Evolutionary conservation across 345 rosid genomes (phyloP).

Genomic region (Citrus medica): DNA sequence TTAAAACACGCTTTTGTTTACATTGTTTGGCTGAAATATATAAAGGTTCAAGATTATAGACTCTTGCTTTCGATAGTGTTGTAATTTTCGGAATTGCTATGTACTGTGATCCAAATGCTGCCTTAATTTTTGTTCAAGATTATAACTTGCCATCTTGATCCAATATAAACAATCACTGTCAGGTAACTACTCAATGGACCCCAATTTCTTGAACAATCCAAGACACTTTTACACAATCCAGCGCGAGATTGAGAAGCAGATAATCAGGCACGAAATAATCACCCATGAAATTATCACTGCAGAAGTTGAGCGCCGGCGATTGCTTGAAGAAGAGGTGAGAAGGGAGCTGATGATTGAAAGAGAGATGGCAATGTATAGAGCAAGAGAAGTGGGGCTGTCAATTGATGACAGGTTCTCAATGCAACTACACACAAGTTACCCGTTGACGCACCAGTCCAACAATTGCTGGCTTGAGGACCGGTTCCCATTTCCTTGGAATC

Average conservation of each 20-base stretch:
- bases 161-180: background rate
- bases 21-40: background rate
- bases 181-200: background rate
- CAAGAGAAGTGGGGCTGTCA: conserved; percentile 7
- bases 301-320: conserved; percentile 29
- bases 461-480: background rate
- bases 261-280: conserved; percentile 40
- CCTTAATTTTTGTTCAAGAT: background rate
- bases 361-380: conserved; percentile 26
- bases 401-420: conserved; percentile 11
- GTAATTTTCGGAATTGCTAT: background rate
- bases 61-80: background rate
- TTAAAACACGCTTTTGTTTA: background rate
- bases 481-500: conserved; percentile 8
- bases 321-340: conserved; percentile 40
- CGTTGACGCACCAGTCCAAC: conserved; percentile 1
- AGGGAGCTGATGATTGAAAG: conserved; percentile 45
- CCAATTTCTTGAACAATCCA: background rate
- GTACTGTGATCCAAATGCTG: background rate
- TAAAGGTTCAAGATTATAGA: background rate
- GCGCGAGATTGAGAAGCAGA: conserved; percentile 39
- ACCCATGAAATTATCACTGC: conserved; percentile 32
- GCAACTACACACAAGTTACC: conserved; percentile 24
- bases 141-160: background rate
- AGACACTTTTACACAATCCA: conserved; percentile 16